These are phyloP conservation scores for Dactylis glomerata DNA, from an alignment of 176 grass and related monocot species.

Conservation along the genomic window DNA sequence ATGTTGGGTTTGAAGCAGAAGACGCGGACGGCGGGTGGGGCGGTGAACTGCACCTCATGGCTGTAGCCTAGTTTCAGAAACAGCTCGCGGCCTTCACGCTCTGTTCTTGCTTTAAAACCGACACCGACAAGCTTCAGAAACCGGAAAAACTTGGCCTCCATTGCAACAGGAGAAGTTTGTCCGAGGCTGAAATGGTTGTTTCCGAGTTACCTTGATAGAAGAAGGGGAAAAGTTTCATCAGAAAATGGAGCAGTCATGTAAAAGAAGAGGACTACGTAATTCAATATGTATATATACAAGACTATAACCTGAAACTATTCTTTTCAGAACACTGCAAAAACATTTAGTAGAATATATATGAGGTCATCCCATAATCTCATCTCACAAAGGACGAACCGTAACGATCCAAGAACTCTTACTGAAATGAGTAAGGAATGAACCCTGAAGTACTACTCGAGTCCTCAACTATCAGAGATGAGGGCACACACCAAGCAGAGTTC, in stretches of 20 bases:
- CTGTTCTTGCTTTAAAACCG: constrained; percentile 69
- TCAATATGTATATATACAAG: background rate
- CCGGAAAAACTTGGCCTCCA: constrained; percentile 60
- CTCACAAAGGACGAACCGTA: background rate
- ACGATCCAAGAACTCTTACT: background rate
- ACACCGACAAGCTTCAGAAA: constrained; percentile 79
- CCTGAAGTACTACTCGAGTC: background rate
- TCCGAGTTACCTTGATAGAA: background rate
- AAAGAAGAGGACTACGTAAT: background rate
- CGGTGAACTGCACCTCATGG: constrained; percentile 65
- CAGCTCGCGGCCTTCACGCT: constrained; percentile 53
- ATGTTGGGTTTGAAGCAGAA: constrained; percentile 80
- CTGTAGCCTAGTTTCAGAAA: constrained; percentile 80
- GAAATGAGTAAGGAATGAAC: background rate
- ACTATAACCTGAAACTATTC: background rate
- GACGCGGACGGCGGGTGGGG: constrained; percentile 58
- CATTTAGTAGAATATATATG: background rate
- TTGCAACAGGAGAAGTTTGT: background rate
- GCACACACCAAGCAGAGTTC: too few species aligned
- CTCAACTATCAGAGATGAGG: background rate
- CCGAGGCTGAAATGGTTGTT: background rate
- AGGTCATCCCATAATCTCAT: background rate
- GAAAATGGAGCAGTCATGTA: background rate
- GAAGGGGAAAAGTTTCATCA: background rate
- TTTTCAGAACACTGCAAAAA: background rate